phyloP scores from a whole-genome alignment of 2,329 filamentous ascomycete species.

The Fusarium sp. region DNA sequence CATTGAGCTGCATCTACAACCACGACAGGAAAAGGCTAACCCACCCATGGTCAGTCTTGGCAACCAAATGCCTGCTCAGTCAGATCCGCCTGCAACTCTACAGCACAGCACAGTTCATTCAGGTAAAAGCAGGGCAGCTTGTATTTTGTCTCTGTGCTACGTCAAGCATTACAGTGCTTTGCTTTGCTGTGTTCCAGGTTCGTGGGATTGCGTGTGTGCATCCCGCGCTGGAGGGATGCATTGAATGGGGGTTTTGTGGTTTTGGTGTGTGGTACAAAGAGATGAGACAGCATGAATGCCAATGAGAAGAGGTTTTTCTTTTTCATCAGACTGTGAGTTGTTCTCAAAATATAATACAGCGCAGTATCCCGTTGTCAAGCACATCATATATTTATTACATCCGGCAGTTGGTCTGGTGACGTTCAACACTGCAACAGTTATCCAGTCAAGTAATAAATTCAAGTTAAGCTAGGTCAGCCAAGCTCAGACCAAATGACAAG shows the following conservation, averaged over 20 bases:
- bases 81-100: constrained; percentile 8
- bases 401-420: constrained; percentile 1
- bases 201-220: constrained; percentile 33
- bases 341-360: not conserved
- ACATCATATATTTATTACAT: not conserved
- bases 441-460: not conserved
- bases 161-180: constrained; percentile 8
- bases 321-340: not conserved
- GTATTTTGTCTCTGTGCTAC: constrained; percentile 5
- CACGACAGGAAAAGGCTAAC: constrained; percentile 4
- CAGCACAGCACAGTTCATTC: not conserved
- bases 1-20: constrained; percentile 8
- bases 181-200: constrained; percentile 36
- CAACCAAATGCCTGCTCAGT: not conserved
- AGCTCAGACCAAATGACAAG: not conserved
- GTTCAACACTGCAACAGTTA: not conserved
- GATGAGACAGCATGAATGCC: constrained; percentile 6
- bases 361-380: not conserved
- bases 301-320: constrained; percentile 3
- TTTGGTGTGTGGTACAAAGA: constrained; percentile 9
- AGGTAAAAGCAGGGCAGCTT: not conserved
- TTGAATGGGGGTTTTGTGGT: not conserved
- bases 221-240: constrained; percentile 7
- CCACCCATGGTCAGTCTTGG: not conserved
- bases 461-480: not conserved